A percentile compares a stretch with the other conserved stretches of the same genome.
Conservation (phyloP, 2,329 filamentous ascomycete species). For the Endoconidiophora polonica region DNA sequence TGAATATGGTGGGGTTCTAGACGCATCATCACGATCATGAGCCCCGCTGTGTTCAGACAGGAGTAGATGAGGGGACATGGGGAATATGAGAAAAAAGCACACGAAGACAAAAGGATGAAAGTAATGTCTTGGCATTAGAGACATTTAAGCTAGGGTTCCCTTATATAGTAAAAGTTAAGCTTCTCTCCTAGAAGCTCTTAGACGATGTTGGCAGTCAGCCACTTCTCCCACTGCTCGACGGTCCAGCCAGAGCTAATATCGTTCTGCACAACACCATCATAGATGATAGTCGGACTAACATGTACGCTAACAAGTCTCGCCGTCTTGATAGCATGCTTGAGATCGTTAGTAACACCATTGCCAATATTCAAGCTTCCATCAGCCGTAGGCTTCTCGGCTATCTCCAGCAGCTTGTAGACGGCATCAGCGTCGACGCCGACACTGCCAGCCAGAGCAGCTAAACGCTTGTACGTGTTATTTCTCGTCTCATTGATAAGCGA, state of each 20-base stretch:
- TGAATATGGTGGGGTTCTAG: too few species aligned
- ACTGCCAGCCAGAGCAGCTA: slow-evolving; percentile 54
- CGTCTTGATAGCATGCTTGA: slow-evolving; percentile 72
- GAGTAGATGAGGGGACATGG: too few species aligned
- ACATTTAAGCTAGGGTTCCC: neutral
- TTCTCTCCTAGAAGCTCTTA: neutral
- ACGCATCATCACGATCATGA: too few species aligned
- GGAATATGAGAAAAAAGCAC: too few species aligned
- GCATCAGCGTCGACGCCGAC: slow-evolving; percentile 55
- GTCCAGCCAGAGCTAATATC: slow-evolving; percentile 68
- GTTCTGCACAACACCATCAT: slow-evolving; percentile 68
- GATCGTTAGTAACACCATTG: slow-evolving; percentile 67
- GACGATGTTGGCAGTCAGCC: slow-evolving; percentile 36
- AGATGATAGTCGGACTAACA: slow-evolving; percentile 78
- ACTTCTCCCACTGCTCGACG: slow-evolving; percentile 69
- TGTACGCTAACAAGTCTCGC: slow-evolving; percentile 67
- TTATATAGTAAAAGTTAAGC: too few species aligned
- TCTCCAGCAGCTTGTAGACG: slow-evolving; percentile 51
- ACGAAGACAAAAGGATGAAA: neutral
- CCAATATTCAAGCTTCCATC: slow-evolving; percentile 61
- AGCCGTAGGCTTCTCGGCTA: slow-evolving; percentile 47
- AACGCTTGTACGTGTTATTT: slow-evolving; percentile 66
- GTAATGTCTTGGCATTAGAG: neutral
- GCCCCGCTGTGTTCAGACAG: too few species aligned
- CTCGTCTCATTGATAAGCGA: slow-evolving; percentile 68